Conservation (phyloP, 768 basidiomycete genomes). For the Candolleomyces eurysporus region DNA sequence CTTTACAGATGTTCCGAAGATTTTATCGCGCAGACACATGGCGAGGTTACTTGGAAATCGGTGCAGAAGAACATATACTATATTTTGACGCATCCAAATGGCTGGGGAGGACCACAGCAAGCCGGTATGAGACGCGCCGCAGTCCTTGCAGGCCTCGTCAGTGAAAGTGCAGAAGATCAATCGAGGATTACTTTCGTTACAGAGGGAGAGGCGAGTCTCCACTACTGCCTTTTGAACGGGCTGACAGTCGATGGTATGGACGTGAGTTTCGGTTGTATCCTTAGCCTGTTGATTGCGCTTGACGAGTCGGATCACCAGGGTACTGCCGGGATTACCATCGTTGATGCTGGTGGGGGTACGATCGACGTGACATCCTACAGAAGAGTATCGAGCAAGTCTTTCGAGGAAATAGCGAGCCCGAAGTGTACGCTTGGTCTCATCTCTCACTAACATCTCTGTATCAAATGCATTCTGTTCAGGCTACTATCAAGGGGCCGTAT, state of each 20-base stretch:
- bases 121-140: conserved; percentile 46
- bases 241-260: conserved; percentile 2
- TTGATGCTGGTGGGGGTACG: conserved; percentile 62
- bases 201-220: conserved; percentile 54
- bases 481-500: conserved; percentile 42
- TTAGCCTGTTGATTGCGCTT: too few relatives aligned
- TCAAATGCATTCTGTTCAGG: conserved; percentile 21
- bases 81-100: conserved; percentile 50
- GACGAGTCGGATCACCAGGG: not conserved
- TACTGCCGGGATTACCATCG: conserved; percentile 49
- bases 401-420: conserved; percentile 41
- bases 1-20: conserved; percentile 32
- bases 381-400: not conserved
- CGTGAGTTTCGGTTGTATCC: not conserved
- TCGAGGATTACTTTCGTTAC: conserved; percentile 47
- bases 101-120: conserved; percentile 54
- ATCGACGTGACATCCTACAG: conserved; percentile 51
- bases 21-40: conserved; percentile 38
- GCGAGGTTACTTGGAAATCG: conserved; percentile 19
- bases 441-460: not conserved
- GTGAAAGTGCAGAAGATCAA: conserved; percentile 24
- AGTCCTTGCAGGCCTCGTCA: conserved; percentile 41
- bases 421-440: conserved; percentile 27
- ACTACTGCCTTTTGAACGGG: conserved; percentile 35
- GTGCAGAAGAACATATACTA: conserved; percentile 36